Evolutionary conservation across 108 stramenopile species (phyloP), one percentile per base, ranked within the genome.

Genomic region (Cyclotella atomus): DNA sequence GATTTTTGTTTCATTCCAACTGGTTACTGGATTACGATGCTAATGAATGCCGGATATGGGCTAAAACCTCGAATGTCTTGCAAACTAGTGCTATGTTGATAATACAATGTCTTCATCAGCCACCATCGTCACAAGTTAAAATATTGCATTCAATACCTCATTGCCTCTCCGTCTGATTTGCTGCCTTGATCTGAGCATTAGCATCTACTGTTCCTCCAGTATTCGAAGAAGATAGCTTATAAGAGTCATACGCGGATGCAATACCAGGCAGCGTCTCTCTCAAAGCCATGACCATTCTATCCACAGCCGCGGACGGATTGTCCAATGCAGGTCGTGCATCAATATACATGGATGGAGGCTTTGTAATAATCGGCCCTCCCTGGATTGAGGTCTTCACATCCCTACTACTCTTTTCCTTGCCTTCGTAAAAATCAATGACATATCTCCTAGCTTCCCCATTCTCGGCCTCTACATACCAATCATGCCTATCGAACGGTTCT

Each of bases 401-500:
- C 35, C 20, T 19, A 70, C 61, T 61, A 17, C 62, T 59, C 61
- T 60, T 54, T 34, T 77, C 71, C 38, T 86, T 77, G 16, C 87
- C 88, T 73, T 93, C 84, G 78, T 97, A 97, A 75, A 95, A 97
- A 82, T 99, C 97, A 79, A 99, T 93, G 28, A 99, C 96, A 81
- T 99, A 99, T 61, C 98, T 89, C 61, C 87, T 89, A 57, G 50
- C 61, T 41, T 72, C 88, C 38, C 77, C 68, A 0, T 74, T 36
- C 43, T 75, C 65, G 4, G 59, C 75, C 33, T 90, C 89, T 34
- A 97, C 93, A 73, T 95, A 95, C 98, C 98, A 99, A 79, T 99
- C 98, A 74, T 99, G 98, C 30, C 98, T 78, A 88, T 98, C 98
- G 84, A 98, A 98, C 16, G 98, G 98, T 54, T 82, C 83, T 19